phyloP scores from a whole-genome alignment of 768 basidiomycete species.

The Amanita thiersii region DNA sequence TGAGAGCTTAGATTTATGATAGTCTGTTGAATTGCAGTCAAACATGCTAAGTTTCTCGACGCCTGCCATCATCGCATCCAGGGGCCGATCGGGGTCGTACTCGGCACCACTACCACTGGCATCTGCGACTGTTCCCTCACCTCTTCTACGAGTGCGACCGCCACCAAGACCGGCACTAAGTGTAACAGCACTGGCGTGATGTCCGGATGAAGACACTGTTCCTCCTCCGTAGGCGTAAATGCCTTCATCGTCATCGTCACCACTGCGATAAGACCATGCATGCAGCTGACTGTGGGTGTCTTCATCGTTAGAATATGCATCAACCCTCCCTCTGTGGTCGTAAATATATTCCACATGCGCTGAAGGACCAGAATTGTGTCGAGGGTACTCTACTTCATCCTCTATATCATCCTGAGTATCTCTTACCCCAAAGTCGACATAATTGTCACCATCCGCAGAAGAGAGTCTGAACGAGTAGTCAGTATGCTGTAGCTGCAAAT shows the following conservation, averaged over 20 bases:
- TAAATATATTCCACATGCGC: conserved; percentile 52
- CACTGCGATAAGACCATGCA: conserved; percentile 49
- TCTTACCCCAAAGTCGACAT: conserved; percentile 10
- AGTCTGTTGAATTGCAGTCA: conserved; percentile 35
- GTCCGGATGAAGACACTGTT: conserved; percentile 76
- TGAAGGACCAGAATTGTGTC: conserved; percentile 55
- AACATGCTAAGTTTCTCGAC: conserved; percentile 51
- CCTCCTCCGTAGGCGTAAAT: conserved; percentile 59
- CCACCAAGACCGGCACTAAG: conserved; percentile 76
- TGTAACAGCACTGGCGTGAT: conserved; percentile 86
- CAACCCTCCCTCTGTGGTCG: conserved; percentile 44
- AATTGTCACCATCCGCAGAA: conserved; percentile 31
- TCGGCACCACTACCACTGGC: conserved; percentile 65
- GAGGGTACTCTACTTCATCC: conserved; percentile 53
- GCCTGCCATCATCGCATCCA: conserved; percentile 64
- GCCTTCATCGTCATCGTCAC: conserved; percentile 54
- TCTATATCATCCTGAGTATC: conserved; percentile 8
- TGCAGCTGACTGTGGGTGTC: conserved; percentile 41
- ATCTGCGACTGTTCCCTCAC: too few relatives aligned
- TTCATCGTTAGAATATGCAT: conserved; percentile 38
- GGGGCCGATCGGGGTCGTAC: conserved; percentile 78
- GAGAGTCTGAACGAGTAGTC: conserved; percentile 68
- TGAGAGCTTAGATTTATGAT: conserved; percentile 39
- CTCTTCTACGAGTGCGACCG: conserved; percentile 33
- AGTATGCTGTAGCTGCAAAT: conserved; percentile 51